phyloP scores from a whole-genome alignment of 306 rosid genomes.

The Cicer chorassanicum region DNA sequence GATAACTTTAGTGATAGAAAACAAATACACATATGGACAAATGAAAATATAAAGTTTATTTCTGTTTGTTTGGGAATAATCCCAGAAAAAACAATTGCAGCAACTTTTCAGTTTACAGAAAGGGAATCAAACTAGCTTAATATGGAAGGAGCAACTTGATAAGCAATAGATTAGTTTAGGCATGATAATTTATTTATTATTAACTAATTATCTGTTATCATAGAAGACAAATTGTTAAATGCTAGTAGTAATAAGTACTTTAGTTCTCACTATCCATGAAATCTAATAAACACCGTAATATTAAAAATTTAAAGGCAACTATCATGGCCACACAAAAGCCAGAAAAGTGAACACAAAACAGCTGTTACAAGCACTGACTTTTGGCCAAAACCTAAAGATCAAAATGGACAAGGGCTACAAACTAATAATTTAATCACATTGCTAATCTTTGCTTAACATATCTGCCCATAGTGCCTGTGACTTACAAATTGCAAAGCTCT shows the following conservation, averaged over 20 bases:
- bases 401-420: slow-evolving; percentile 41
- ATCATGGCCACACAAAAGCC: slow-evolving; percentile 40
- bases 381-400: slow-evolving; percentile 40
- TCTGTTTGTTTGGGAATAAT: background rate
- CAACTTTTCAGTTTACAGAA: background rate
- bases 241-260: no score
- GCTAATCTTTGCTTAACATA: slow-evolving; percentile 41
- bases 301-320: slow-evolving; percentile 12
- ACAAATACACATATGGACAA: background rate
- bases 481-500: slow-evolving; percentile 51
- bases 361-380: slow-evolving; percentile 38
- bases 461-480: slow-evolving; percentile 47
- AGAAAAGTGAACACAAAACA: slow-evolving; percentile 28
- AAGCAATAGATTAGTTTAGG: background rate
- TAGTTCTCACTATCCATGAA: no score
- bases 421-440: slow-evolving; percentile 38
- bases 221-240: no score
- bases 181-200: no score
- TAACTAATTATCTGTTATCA: no score
- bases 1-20: background rate
- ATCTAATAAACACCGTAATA: background rate
- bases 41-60: background rate
- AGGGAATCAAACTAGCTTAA: slow-evolving; percentile 8
- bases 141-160: background rate
- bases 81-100: background rate